phyloP scores from a whole-genome alignment of 2,329 filamentous ascomycete species.

The Magnaporthiopsis incrustans region DNA sequence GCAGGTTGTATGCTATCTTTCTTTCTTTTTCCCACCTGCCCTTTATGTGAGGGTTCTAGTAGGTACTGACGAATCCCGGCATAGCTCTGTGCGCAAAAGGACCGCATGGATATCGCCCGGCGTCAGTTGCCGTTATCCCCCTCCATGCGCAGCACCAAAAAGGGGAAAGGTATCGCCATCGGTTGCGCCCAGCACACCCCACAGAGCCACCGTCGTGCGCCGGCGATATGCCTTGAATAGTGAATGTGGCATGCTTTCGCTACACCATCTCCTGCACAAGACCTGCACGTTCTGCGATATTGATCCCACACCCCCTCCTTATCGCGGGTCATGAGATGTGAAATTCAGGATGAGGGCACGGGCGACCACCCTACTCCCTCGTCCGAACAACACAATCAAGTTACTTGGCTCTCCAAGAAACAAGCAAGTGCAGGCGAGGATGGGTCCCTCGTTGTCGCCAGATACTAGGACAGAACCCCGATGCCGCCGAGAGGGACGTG shows the following conservation, averaged over 20 bases:
- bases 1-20: not conserved
- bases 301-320: not conserved
- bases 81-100: not conserved
- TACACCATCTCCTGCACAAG: not conserved
- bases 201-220: not conserved
- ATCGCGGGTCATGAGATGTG: not conserved
- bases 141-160: not conserved
- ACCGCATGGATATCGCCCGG: not conserved
- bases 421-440: not conserved
- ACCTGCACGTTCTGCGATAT: not conserved
- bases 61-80: not conserved
- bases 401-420: not conserved
- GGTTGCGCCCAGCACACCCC: no score
- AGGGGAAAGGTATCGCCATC: not conserved
- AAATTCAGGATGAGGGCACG: not conserved
- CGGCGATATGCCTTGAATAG: not conserved
- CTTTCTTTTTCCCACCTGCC: not conserved
- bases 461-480: not conserved
- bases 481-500: not conserved
- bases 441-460: no score
- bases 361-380: not conserved
- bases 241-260: not conserved
- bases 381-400: not conserved
- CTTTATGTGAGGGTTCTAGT: not conserved
- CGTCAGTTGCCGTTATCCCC: no score